Evolutionary conservation across 2,329 filamentous ascomycete genomes (phyloP), one percentile per base, ranked within the genome.

Genomic region (Phialophora expanda): DNA sequence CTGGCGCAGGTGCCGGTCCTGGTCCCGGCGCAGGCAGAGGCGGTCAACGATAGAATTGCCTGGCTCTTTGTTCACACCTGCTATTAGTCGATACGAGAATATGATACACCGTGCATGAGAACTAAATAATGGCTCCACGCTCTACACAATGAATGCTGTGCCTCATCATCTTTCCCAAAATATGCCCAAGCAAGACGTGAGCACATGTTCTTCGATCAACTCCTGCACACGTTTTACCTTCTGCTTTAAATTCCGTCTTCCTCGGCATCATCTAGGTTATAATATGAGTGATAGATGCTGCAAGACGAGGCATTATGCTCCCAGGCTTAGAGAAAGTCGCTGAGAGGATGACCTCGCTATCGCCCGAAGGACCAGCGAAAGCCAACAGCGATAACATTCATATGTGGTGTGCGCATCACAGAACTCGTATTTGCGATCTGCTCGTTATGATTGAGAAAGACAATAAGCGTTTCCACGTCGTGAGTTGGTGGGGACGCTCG

Each of bases 1-100:
- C 78, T 70, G 82, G 81, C 66, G 83, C 81, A 64, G 75, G 72
- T 14, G 66, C 71, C 32, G 70, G 72, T 66, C 73, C 55, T 24
- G 75, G 75, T 51, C 64, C 66, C 55, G 69, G 68, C 32, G 67
- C 61, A 55, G 71, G 69, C 12, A 59, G 69, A 62, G 66, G 66
- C 17, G 65, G 60, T 20, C 64, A 64, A 58, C 61, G 53, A 61
- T 67, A 57, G 32, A 44, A 41, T 7, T 44, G 17, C 24, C 8
- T 56, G 38, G 54, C 30, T 14, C 46, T 41, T 34, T 17, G 32
- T 32, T 20, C 64, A n/a, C 17, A 30, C 28, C 28, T 55, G 28
- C 12, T n/a, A 9, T 26, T 64, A 64, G 61, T 58, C 58, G 48
- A 61, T 6, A 69, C 61, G 64, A 67, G 62, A 64, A 54, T 12